phyloP scores from a whole-genome alignment of 2,329 filamentous ascomycete genomes.

The Alternaria arborescens region DNA sequence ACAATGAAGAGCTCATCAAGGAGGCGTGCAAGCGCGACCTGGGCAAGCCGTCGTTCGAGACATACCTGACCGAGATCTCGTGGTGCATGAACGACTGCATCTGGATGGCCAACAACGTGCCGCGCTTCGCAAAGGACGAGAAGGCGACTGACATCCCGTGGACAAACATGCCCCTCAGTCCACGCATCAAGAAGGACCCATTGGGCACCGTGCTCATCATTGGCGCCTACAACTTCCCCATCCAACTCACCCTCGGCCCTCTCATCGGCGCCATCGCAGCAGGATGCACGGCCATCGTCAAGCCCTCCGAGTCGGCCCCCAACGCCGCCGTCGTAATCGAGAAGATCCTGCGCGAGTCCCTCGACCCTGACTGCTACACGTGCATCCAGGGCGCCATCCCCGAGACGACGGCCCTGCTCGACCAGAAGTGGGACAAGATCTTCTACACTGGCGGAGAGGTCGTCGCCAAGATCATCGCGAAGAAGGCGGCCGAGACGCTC shows the following conservation, averaged over 20 bases:
- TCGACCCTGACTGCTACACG: slow-evolving; percentile 79
- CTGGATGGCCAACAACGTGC: slow-evolving; percentile 78
- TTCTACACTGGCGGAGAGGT: slow-evolving; percentile 86
- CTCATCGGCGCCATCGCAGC: slow-evolving; percentile 90
- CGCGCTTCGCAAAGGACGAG: slow-evolving; percentile 86
- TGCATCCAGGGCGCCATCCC: slow-evolving; percentile 82
- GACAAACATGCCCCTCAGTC: slow-evolving; percentile 72
- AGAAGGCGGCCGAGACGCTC: slow-evolving; percentile 62
- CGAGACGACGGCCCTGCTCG: slow-evolving; percentile 82
- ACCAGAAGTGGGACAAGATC: slow-evolving; percentile 97
- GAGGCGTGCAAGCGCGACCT: slow-evolving; percentile 82
- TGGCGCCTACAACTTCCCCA: slow-evolving; percentile 90
- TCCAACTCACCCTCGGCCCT: slow-evolving; percentile 80
- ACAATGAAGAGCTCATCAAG: slow-evolving; percentile 75
- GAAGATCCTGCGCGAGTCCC: slow-evolving; percentile 76
- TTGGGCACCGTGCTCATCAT: slow-evolving; percentile 85
- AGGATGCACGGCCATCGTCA: slow-evolving; percentile 88
- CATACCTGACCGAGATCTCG: slow-evolving; percentile 75
- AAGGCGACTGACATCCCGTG: slow-evolving; percentile 73
- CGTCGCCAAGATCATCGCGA: slow-evolving; percentile 70
- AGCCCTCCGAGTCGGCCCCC: slow-evolving; percentile 86
- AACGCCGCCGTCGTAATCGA: slow-evolving; percentile 79
- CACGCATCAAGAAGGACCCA: slow-evolving; percentile 86
- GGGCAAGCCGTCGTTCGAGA: slow-evolving; percentile 78
- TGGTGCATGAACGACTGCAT: slow-evolving; percentile 85